These are phyloP conservation scores for Phoenix dactylifera DNA, from an alignment of 176 grass and related monocot species.

Conservation along the genomic window DNA sequence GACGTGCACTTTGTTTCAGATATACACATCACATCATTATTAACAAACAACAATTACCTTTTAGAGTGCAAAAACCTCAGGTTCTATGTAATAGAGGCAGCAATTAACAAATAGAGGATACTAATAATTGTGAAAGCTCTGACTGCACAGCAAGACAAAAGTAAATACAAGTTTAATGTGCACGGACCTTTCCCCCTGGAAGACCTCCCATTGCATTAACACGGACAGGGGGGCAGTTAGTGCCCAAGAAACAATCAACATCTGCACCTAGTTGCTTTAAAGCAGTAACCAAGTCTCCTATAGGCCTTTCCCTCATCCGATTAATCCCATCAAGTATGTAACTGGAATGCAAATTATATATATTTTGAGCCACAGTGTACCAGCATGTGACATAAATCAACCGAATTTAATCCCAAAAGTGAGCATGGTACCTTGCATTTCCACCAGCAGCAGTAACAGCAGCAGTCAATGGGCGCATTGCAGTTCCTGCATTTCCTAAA, in stretches of 20 bases:
- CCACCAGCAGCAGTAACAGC: constrained; percentile 90
- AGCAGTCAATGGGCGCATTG: constrained; percentile 89
- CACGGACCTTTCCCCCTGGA: constrained; percentile 86
- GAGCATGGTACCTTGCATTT: constrained; percentile 54
- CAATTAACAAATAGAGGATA: too few species aligned
- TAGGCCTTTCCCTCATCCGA: constrained; percentile 95
- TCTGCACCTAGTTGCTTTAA: constrained; percentile 86
- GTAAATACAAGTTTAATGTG: background rate
- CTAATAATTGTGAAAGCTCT: background rate
- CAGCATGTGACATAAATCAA: background rate
- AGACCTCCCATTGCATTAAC: constrained; percentile 77
- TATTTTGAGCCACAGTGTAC: too few species aligned
- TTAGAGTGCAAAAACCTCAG: too few species aligned
- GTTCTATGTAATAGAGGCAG: too few species aligned
- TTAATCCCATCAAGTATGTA: constrained; percentile 95
- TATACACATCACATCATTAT: too few species aligned
- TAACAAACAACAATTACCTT: too few species aligned
- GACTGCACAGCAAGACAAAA: background rate
- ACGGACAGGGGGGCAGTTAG: constrained; percentile 83
- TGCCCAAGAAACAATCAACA: constrained; percentile 93
- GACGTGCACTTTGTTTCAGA: too few species aligned
- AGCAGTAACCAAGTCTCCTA: constrained; percentile 75
- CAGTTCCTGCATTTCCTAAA: constrained; percentile 93
- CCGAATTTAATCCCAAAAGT: background rate
- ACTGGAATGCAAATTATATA: constrained; percentile 25